Conservation (phyloP, 306 rosid genomes). For the Mimosa pudica region DNA sequence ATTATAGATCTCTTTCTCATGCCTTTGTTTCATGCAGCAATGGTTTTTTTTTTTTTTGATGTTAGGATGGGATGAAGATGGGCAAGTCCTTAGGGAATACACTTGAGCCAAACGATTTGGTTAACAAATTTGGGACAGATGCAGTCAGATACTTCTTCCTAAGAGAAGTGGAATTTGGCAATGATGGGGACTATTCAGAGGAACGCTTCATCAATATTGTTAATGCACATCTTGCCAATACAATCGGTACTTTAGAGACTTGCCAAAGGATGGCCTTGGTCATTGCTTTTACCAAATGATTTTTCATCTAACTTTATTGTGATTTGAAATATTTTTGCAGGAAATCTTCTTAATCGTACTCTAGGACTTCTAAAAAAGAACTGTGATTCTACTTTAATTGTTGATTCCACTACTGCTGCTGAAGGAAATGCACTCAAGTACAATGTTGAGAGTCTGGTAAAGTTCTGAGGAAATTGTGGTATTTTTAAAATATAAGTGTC, state of each 20-base stretch:
- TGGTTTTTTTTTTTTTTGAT: constrained; percentile 68
- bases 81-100: constrained; percentile 96
- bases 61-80: constrained; percentile 99
- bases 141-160: constrained; percentile 96
- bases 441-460: constrained; percentile 74
- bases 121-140: constrained; percentile 78
- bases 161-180: constrained; percentile 91
- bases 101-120: constrained; percentile 94
- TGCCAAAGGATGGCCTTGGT: constrained; percentile 3
- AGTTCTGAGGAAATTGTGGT: constrained; percentile 22
- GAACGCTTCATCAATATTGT: constrained; percentile 87
- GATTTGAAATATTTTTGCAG: constrained; percentile 47
- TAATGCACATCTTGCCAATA: constrained; percentile 97
- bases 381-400: constrained; percentile 77
- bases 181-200: constrained; percentile 95
- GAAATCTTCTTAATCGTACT: constrained; percentile 94
- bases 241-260: constrained; percentile 65
- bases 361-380: constrained; percentile 88
- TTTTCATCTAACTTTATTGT: constrained; percentile 19
- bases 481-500: neutral
- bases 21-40: constrained; percentile 68
- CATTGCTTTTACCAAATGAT: neutral
- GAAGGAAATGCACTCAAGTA: constrained; percentile 75
- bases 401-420: constrained; percentile 74
- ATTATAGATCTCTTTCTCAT: constrained; percentile 45